Evolutionary conservation across 345 rosid species (phyloP).

Genomic region (Eutrema japonicum): DNA sequence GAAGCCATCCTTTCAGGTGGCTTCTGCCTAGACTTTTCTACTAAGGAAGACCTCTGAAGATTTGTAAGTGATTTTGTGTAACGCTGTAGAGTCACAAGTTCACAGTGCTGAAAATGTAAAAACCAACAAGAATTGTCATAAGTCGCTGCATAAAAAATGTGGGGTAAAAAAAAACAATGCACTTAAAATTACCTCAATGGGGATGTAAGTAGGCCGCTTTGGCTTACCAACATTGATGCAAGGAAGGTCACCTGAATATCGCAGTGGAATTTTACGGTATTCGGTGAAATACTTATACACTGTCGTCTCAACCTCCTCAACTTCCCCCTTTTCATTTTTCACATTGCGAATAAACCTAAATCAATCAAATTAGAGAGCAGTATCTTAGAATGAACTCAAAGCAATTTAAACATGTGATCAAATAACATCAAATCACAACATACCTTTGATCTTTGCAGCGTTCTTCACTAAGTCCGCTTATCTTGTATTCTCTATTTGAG

Average conservation of each 20-base stretch:
- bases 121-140: slow-evolving; percentile 7
- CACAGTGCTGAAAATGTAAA: slow-evolving; percentile 60
- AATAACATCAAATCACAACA: not conserved
- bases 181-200: slow-evolving; percentile 63
- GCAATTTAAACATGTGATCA: not conserved
- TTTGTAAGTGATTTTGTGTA: slow-evolving; percentile 79
- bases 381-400: slow-evolving; percentile 5
- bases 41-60: slow-evolving; percentile 77
- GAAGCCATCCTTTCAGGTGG: slow-evolving; percentile 85
- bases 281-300: slow-evolving; percentile 68
- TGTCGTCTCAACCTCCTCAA: slow-evolving; percentile 55
- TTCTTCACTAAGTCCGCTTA: slow-evolving; percentile 69
- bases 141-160: not conserved
- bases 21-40: slow-evolving; percentile 93
- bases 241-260: slow-evolving; percentile 71
- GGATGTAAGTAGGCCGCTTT: slow-evolving; percentile 79
- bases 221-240: slow-evolving; percentile 96
- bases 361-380: slow-evolving; percentile 9
- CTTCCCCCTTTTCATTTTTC: slow-evolving; percentile 52
- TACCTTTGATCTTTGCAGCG: slow-evolving; percentile 61
- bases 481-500: slow-evolving; percentile 74
- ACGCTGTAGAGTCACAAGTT: slow-evolving; percentile 79
- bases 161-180: not conserved
- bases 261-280: slow-evolving; percentile 55
- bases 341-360: slow-evolving; percentile 67